phyloP scores from a whole-genome alignment of 2,329 filamentous ascomycete species.

The Paracorniculantispora psalliotae region DNA sequence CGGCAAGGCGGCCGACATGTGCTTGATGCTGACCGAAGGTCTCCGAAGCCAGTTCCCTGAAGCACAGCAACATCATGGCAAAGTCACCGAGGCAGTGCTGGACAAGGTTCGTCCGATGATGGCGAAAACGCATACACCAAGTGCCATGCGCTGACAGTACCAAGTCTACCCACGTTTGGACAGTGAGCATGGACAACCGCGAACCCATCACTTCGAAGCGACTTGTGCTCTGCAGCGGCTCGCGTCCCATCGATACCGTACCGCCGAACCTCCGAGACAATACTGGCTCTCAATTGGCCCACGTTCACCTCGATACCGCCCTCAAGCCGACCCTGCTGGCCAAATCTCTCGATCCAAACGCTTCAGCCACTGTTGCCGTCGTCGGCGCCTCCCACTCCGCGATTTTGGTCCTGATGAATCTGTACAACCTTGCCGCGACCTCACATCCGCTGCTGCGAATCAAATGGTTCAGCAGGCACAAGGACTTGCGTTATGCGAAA shows the following conservation, averaged over 20 bases:
- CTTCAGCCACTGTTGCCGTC: slow-evolving; percentile 45
- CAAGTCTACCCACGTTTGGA: slow-evolving; percentile 18
- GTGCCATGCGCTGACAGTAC: not conserved
- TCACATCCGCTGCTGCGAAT: slow-evolving; percentile 50
- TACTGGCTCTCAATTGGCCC: slow-evolving; percentile 17
- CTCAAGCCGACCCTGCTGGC: slow-evolving; percentile 48
- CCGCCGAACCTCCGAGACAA: slow-evolving; percentile 34
- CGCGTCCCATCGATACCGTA: slow-evolving; percentile 40
- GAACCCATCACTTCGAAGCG: slow-evolving; percentile 33
- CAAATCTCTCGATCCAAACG: slow-evolving; percentile 22
- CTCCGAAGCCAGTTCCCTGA: slow-evolving; percentile 32
- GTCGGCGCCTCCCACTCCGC: slow-evolving; percentile 60
- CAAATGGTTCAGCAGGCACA: slow-evolving; percentile 58
- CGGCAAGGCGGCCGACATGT: slow-evolving; percentile 53
- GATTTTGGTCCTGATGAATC: slow-evolving; percentile 57
- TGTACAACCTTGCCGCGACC: slow-evolving; percentile 46
- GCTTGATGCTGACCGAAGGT: slow-evolving; percentile 39
- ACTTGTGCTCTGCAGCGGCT: slow-evolving; percentile 56
- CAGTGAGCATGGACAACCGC: slow-evolving; percentile 23
- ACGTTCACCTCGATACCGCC: slow-evolving; percentile 47
- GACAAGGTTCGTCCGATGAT: slow-evolving; percentile 17
- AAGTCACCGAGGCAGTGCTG: slow-evolving; percentile 30
- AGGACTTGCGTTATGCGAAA: slow-evolving; percentile 53
- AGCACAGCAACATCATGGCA: slow-evolving; percentile 34
- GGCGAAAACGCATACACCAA: not conserved